phyloP scores from a whole-genome alignment of 805 yeast genomes.

The Tetrapisispora arboricola region DNA sequence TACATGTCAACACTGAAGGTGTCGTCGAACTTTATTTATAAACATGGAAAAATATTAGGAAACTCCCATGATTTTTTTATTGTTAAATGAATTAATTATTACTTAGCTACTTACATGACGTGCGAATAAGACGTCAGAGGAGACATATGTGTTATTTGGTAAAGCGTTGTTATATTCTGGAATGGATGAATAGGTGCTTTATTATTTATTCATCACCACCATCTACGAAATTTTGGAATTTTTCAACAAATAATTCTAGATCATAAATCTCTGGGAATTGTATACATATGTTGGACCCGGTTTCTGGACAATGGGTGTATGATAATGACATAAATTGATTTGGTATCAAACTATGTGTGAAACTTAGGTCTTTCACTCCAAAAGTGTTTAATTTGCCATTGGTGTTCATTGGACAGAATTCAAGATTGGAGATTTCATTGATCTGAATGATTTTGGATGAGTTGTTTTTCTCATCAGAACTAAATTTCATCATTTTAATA shows the following conservation, averaged over 20 bases:
- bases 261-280: constrained; percentile 20
- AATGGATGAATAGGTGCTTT: background rate
- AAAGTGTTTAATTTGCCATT: background rate
- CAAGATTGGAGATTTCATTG: constrained; percentile 13
- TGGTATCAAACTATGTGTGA: constrained; percentile 16
- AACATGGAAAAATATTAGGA: no score
- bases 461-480: constrained; percentile 2
- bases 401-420: constrained; percentile 1
- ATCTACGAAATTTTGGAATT: constrained; percentile 21
- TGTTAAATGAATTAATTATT: no score
- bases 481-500: constrained; percentile 21
- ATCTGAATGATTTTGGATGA: constrained; percentile 14
- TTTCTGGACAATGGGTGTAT: constrained; percentile 13
- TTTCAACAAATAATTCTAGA: constrained; percentile 22
- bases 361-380: constrained; percentile 12
- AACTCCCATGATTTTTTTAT: no score
- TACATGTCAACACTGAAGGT: no score
- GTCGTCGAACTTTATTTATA: no score
- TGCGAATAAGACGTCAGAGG: no score
- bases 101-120: no score
- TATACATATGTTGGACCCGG: constrained; percentile 22
- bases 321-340: constrained; percentile 21
- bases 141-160: no score
- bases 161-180: background rate
- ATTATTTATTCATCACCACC: constrained; percentile 1